Base-by-base conservation (phyloP, 1,284 basidiomycete species). In the Leccinum subrobustum region DNA sequence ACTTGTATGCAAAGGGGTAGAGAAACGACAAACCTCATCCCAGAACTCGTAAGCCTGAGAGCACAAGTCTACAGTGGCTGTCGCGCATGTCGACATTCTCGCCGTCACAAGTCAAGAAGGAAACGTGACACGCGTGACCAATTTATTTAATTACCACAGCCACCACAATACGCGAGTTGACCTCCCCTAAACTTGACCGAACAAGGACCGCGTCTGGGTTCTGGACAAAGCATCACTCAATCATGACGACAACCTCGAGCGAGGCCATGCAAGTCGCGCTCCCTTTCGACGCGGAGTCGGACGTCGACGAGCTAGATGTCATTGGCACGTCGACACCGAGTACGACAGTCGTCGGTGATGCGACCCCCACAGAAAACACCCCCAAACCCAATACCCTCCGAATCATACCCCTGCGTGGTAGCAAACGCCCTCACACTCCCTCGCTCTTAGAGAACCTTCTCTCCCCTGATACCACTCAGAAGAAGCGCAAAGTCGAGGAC, bases 401-500 rank as follows among this genome's bases (percentile, higher is more conserved):
- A 23, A 42, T 58, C 56, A 63, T 64, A 59, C 68, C 71, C 27
- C 1, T 57, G 8, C 59, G 47, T 47, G 56, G 47, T 7, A 8
- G 33, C 35, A 73, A 73, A 12, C 73, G 71, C 29, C 35, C 54
- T 1, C 71, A 68, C 29, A 52, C 57, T 2, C 20, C n/a, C 1
- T 61, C 68, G 0, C 9, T 61, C 35, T 51, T 63, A 9, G 63
- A 52, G 4, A 48, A 54, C 11, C 58, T 52, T 9, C 51, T 4
- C 9, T 16, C 1, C 39, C 4, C 6, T 1, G 11, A 35, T 31
- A 1, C 25, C 14, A 52, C 8, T 3, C 63, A 52, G 48, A 81
- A 80, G 65, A 79, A 72, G 57, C 64, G 64, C 23, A 79, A 74
- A 59, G 50, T 71, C 48, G 70, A 76, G 7, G 68, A 70, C 56